These are phyloP conservation scores for Cadophora sp. DNA, from an alignment of 2,329 filamentous ascomycete genomes.

Conservation along the genomic window DNA sequence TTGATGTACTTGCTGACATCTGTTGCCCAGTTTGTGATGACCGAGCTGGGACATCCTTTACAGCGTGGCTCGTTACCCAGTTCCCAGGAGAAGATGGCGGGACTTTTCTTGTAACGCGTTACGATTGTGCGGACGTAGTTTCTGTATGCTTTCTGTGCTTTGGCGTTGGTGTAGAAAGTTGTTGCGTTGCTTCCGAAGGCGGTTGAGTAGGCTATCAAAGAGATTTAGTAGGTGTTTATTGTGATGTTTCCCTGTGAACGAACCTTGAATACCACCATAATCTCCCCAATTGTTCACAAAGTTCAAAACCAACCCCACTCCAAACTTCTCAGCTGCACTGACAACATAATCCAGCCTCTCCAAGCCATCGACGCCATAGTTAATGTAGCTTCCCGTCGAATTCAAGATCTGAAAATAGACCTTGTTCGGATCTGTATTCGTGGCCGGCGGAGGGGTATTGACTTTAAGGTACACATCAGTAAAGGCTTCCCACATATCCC, in stretches of 20 bases:
- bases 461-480: slow-evolving; percentile 35
- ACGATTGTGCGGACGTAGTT: slow-evolving; percentile 66
- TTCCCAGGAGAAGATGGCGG: slow-evolving; percentile 72
- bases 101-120: slow-evolving; percentile 61
- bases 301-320: slow-evolving; percentile 67
- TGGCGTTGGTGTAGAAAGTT: slow-evolving; percentile 62
- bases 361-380: slow-evolving; percentile 66
- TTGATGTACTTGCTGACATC: slow-evolving; percentile 67
- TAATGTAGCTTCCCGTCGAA: slow-evolving; percentile 60
- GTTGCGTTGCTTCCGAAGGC: slow-evolving; percentile 59
- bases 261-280: slow-evolving; percentile 61
- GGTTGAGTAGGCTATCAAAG: slow-evolving; percentile 55
- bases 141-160: slow-evolving; percentile 60
- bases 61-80: slow-evolving; percentile 72
- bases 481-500: neutral
- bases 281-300: slow-evolving; percentile 75
- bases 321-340: slow-evolving; percentile 60
- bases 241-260: neutral
- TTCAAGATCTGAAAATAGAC: slow-evolving; percentile 55
- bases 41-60: slow-evolving; percentile 61
- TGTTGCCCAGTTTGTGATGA: slow-evolving; percentile 66
- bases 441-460: slow-evolving; percentile 43
- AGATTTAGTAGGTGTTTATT: neutral
- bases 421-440: slow-evolving; percentile 48
- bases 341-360: slow-evolving; percentile 71